phyloP scores from a whole-genome alignment of 495 filamentous ascomycete genomes.

The Penicillium pulvis region DNA sequence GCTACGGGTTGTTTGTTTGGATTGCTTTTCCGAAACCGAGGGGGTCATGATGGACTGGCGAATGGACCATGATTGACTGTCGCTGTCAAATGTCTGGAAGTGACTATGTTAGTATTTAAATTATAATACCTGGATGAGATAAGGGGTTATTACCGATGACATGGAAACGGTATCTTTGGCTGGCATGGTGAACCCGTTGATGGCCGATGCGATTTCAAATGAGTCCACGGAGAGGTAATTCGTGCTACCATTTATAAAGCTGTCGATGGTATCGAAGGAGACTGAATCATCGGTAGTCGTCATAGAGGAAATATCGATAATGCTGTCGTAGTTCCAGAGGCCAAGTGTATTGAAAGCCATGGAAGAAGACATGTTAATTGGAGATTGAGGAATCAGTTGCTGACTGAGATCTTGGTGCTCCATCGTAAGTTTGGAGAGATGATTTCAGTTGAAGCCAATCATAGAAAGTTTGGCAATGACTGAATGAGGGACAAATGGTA shows the following conservation, averaged over 20 bases:
- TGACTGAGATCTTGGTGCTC: slow-evolving; percentile 29
- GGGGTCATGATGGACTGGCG: slow-evolving; percentile 26
- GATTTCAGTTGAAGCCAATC: slow-evolving; percentile 27
- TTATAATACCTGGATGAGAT: neutral
- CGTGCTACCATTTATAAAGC: slow-evolving; percentile 33
- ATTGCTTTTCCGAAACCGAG: slow-evolving; percentile 12
- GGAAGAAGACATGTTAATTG: slow-evolving; percentile 20
- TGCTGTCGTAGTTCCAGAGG: slow-evolving; percentile 47
- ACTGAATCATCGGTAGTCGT: slow-evolving; percentile 39
- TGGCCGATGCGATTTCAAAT: slow-evolving; percentile 32
- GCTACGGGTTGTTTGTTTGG: slow-evolving; percentile 21
- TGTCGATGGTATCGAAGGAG: slow-evolving; percentile 38
- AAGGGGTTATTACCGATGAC: slow-evolving; percentile 30
- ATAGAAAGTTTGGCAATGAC: neutral
- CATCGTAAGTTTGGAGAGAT: slow-evolving; percentile 19
- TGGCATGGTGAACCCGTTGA: slow-evolving; percentile 43
- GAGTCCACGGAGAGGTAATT: slow-evolving; percentile 40
- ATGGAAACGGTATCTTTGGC: slow-evolving; percentile 37
- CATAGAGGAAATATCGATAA: slow-evolving; percentile 43
- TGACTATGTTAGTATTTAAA: slow-evolving; percentile 6
- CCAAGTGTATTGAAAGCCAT: slow-evolving; percentile 36
- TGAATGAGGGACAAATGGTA: neutral
- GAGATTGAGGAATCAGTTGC: slow-evolving; percentile 27
- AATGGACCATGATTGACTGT: slow-evolving; percentile 42
- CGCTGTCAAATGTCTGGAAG: slow-evolving; percentile 42